Conservation (phyloP, 129 eudicot genomes). For the Flaveria brownii region DNA sequence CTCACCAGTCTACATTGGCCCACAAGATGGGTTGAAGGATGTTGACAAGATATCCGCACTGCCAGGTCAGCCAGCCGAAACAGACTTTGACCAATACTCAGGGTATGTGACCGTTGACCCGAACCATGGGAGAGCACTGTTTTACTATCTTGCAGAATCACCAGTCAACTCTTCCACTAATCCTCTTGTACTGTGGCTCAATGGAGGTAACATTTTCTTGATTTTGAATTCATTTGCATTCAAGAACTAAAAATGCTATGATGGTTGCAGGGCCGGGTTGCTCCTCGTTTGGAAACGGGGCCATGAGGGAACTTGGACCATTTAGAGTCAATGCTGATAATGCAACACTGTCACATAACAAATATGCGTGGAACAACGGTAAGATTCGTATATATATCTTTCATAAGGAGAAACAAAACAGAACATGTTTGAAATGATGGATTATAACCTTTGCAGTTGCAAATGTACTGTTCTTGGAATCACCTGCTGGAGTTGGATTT, state of each 20-base stretch:
- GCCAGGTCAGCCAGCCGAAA: constrained; percentile 12
- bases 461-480: constrained; percentile 52
- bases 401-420: neutral
- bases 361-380: constrained; percentile 50
- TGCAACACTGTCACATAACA: constrained; percentile 37
- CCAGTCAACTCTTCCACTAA: constrained; percentile 34
- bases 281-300: constrained; percentile 52
- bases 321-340: constrained; percentile 50
- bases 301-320: constrained; percentile 50
- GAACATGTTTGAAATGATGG: neutral
- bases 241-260: neutral
- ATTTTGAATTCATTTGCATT: neutral
- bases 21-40: constrained; percentile 17
- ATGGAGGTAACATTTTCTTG: constrained; percentile 51
- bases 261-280: constrained; percentile 54
- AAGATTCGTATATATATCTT: neutral
- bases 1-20: neutral
- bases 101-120: constrained; percentile 69
- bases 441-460: constrained; percentile 38
- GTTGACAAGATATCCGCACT: neutral
- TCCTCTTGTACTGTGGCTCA: constrained; percentile 71
- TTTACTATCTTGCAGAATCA: constrained; percentile 50
- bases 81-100: constrained; percentile 47
- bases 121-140: constrained; percentile 44
- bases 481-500: constrained; percentile 64